phyloP scores from a whole-genome alignment of 768 basidiomycete genomes.

The Boletellus sp. region DNA sequence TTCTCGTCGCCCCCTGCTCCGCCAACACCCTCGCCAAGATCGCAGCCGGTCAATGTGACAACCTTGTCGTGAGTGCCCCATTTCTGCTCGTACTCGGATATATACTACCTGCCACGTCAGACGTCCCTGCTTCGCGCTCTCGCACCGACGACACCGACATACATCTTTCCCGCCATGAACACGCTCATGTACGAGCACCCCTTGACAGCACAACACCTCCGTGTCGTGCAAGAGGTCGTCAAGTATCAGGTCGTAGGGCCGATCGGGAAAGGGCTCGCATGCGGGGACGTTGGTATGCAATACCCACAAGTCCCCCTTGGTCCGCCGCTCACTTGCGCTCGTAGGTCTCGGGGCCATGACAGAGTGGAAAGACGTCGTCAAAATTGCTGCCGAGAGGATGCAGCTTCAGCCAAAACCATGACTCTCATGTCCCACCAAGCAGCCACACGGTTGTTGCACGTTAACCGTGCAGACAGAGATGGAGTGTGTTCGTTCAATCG shows the following conservation, averaged over 20 bases:
- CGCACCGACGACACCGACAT: slow-evolving; percentile 79
- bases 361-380: slow-evolving; percentile 89
- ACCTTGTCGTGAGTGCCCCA: slow-evolving; percentile 57
- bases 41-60: slow-evolving; percentile 84
- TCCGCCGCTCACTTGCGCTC: not conserved
- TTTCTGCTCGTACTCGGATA: not conserved
- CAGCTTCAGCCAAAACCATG: slow-evolving; percentile 17
- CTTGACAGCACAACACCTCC: slow-evolving; percentile 80
- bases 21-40: slow-evolving; percentile 97
- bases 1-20: slow-evolving; percentile 92
- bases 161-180: slow-evolving; percentile 97
- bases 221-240: slow-evolving; percentile 68
- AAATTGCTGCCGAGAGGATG: slow-evolving; percentile 62
- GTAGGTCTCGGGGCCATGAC: slow-evolving; percentile 92
- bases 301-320: not conserved
- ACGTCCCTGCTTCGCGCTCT: slow-evolving; percentile 83
- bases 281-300: slow-evolving; percentile 81
- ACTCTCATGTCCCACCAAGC: not conserved
- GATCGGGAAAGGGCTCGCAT: slow-evolving; percentile 83
- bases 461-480: not conserved
- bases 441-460: too few relatives aligned
- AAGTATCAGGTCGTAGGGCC: slow-evolving; percentile 83
- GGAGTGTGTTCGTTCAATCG: not conserved
- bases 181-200: slow-evolving; percentile 97
- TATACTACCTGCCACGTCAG: slow-evolving; percentile 33